Evolutionary conservation across 257 asterid species (phyloP), one percentile per base, ranked within the genome.

Genomic region (Solanum dulcamara): DNA sequence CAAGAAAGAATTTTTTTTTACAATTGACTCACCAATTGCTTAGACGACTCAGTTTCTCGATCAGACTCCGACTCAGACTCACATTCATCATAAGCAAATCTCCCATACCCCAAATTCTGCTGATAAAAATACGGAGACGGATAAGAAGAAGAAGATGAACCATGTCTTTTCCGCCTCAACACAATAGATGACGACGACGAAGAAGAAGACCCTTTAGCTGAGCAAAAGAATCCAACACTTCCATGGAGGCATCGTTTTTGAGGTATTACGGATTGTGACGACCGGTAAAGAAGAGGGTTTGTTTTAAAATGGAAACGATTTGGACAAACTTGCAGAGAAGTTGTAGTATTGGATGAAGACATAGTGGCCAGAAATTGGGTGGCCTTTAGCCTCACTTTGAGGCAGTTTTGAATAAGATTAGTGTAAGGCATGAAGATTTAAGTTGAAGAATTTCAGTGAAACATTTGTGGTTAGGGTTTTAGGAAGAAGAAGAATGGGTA

Each of bases 31-130:
- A 94, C 97, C 94, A 90, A 32, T 86, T 94, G 92, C 92, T 90
- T 92, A n/a, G 98, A 89, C 44, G 93, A 86, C 81, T 88, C 91
- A 42, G 24, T 57, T 46, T 92, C 95, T 12, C 74, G 81, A 67
- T 92, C 98, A 86, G 97, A 90, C 38, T 91, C 84, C 3, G 53
- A 88, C 88, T 93, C 98, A 0, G 99, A 95, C 3, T 84, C 93
- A 88, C 88, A 92, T 38, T 92, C 96, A 46, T 93, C 92, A 85
- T 93, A 92, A 8, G 97, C 97, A 89, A 84, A 91, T 88, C 93
- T 85, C 30, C 96, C 95, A 80, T 91, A 93, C 79, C 97, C 93
- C 81, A 87, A 87, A 87, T 81, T 92, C 91, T 87, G 95, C 87
- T 89, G 94, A 86, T 89, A 88, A 84, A 89, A 85, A 42, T 83